phyloP scores from a whole-genome alignment of 805 yeast species.

The Cyberlindnera xishuangbannaensis region DNA sequence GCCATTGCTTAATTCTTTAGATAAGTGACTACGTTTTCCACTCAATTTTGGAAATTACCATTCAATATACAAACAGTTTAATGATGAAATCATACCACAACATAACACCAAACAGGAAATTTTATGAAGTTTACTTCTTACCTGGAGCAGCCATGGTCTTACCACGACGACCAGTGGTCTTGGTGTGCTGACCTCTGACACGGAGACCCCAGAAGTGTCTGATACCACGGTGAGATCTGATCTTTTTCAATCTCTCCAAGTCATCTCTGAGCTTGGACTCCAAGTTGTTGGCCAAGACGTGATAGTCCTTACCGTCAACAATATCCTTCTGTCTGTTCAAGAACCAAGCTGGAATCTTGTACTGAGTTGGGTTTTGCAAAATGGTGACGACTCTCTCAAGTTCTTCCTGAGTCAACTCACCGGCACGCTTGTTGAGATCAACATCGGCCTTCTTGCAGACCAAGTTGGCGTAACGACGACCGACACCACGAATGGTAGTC shows the following conservation, averaged over 20 bases:
- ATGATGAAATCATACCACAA: constrained; percentile 8
- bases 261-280: constrained; percentile 99
- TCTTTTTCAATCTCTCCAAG: constrained; percentile 99
- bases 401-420: constrained; percentile 99
- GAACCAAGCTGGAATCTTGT: constrained; percentile 99
- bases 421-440: constrained; percentile 97
- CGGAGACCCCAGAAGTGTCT: constrained; percentile 99
- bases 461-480: constrained; percentile 99
- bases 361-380: constrained; percentile 99
- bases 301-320: constrained; percentile 98
- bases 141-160: constrained; percentile 25
- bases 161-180: constrained; percentile 98
- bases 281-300: constrained; percentile 96
- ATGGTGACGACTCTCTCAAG: constrained; percentile 99
- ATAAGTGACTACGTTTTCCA: neutral
- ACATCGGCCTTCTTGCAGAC: constrained; percentile 99
- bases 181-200: constrained; percentile 99
- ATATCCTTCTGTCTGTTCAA: constrained; percentile 99
- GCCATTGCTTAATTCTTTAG: neutral
- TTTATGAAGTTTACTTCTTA: constrained; percentile 2
- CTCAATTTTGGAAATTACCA: constrained; percentile 8
- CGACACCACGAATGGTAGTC: constrained; percentile 99
- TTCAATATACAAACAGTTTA: constrained; percentile 16
- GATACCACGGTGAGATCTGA: constrained; percentile 99
- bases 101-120: constrained; percentile 5